Evolutionary conservation across 176 grass and related monocot genomes (phyloP).

Genomic region (maize (Zea mays)): DNA sequence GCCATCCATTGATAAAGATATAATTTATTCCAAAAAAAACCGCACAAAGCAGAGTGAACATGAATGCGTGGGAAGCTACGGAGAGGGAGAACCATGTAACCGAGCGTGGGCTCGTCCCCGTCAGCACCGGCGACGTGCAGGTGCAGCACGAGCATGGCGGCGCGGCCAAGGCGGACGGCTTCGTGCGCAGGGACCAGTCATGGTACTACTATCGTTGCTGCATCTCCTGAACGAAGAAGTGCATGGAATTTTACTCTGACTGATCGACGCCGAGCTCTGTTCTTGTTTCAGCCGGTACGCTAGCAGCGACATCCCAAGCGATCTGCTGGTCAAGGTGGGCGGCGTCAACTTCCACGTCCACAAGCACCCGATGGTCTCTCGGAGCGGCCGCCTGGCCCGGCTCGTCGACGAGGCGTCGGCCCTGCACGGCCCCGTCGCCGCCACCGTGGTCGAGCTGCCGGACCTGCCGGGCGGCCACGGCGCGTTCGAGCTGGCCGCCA

Average conservation of each 20-base stretch:
- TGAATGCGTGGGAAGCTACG: neutral
- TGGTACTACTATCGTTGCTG: neutral
- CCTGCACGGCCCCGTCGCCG: neutral
- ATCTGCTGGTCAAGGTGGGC: neutral
- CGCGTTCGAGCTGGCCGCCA: slow-evolving; percentile 16
- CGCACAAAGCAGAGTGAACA: neutral
- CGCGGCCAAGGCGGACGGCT: neutral
- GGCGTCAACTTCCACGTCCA: slow-evolving; percentile 21
- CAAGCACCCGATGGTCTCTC: neutral
- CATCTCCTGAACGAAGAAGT: neutral
- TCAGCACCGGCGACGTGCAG: neutral
- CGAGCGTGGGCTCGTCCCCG: slow-evolving; percentile 4
- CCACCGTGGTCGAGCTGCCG: neutral
- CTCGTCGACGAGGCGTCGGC: neutral
- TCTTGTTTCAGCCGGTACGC: neutral
- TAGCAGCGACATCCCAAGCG: slow-evolving; percentile 3
- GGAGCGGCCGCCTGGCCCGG: neutral
- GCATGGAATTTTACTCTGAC: neutral
- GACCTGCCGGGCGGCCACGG: slow-evolving; percentile 11
- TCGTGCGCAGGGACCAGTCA: slow-evolving; percentile 6
- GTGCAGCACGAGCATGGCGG: neutral
- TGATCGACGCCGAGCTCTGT: neutral
- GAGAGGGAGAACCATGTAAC: slow-evolving; percentile 2
- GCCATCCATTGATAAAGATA: neutral
- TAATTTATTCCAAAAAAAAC: neutral